A percentile compares a stretch with the other conserved stretches of the same genome.
phyloP scores from a whole-genome alignment of 2,329 filamentous ascomycete species.

The Sarocladiaceae sp. region DNA sequence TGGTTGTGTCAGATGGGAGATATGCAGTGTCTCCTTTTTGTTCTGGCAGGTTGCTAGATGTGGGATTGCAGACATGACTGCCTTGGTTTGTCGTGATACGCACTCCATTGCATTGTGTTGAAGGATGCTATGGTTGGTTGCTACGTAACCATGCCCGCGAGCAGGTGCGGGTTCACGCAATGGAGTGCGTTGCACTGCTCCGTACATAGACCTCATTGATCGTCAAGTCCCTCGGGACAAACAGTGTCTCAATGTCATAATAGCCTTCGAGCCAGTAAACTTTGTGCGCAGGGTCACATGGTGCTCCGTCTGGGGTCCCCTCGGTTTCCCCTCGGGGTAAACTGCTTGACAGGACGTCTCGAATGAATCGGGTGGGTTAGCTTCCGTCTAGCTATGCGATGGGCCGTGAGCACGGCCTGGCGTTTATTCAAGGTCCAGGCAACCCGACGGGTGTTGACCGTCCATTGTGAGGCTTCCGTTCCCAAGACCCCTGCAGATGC shows the following conservation, averaged over 20 bases:
- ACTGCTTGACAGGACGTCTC: not conserved
- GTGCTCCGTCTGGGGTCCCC: constrained; percentile 7
- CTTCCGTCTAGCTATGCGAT: not conserved
- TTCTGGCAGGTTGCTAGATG: not conserved
- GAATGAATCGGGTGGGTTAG: not conserved
- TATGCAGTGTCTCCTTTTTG: not conserved
- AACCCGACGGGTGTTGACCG: not conserved
- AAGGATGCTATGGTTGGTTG: too few relatives aligned
- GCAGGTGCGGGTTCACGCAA: too few relatives aligned
- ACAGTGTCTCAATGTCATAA: not conserved
- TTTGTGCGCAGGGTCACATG: not conserved
- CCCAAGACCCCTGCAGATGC: too few relatives aligned
- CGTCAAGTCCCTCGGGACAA: too few relatives aligned
- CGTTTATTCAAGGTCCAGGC: not conserved
- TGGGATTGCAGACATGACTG: too few relatives aligned
- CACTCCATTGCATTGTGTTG: too few relatives aligned
- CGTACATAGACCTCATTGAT: not conserved
- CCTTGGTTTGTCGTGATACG: too few relatives aligned
- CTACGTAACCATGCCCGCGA: too few relatives aligned
- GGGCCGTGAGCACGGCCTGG: not conserved
- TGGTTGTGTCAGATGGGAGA: too few relatives aligned
- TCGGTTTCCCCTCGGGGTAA: not conserved
- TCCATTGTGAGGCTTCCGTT: not conserved
- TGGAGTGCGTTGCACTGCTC: too few relatives aligned
- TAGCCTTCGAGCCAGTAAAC: not conserved